These are phyloP conservation scores for Rhodotorula kratochvilovae DNA, from an alignment of 768 basidiomycete genomes.

Conservation along the genomic window DNA sequence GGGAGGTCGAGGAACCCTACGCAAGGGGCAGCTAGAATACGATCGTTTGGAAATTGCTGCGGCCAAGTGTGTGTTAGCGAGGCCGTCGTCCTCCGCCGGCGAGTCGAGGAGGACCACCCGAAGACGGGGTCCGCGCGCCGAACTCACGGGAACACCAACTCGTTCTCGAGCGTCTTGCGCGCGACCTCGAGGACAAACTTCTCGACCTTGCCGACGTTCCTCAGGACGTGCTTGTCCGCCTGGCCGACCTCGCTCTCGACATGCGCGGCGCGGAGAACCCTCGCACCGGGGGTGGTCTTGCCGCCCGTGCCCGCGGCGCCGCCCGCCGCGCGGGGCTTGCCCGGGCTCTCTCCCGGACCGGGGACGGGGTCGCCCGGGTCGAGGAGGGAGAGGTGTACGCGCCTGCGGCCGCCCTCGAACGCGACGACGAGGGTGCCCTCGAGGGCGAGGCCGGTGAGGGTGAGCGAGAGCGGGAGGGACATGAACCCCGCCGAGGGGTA, in stretches of 20 bases:
- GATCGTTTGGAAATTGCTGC: background rate
- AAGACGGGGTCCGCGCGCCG: too few species aligned
- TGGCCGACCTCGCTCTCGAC: constrained; percentile 97
- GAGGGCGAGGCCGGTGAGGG: constrained; percentile 83
- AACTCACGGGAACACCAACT: constrained; percentile 24
- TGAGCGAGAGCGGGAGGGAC: constrained; percentile 89
- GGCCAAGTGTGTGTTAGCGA: background rate
- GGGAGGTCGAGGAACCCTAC: too few species aligned
- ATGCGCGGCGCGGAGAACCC: constrained; percentile 71
- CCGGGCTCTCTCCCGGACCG: background rate
- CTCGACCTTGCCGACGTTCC: constrained; percentile 92
- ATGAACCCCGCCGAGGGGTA: constrained; percentile 95
- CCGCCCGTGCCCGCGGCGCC: background rate
- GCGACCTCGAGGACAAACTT: constrained; percentile 91
- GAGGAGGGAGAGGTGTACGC: constrained; percentile 81
- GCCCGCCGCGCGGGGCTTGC: background rate
- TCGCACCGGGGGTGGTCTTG: constrained; percentile 35
- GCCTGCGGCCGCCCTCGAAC: constrained; percentile 73
- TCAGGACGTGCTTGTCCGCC: constrained; percentile 86
- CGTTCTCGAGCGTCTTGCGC: constrained; percentile 73
- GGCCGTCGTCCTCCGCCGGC: background rate
- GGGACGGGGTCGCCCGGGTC: constrained; percentile 43
- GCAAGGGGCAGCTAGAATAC: background rate
- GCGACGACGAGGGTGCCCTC: constrained; percentile 82
- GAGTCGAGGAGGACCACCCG: too few species aligned